A percentile compares a stretch with the other conserved stretches of the same genome.
phyloP scores from a whole-genome alignment of 75 land plant genomes.

The Adiantum capillusveneris region DNA sequence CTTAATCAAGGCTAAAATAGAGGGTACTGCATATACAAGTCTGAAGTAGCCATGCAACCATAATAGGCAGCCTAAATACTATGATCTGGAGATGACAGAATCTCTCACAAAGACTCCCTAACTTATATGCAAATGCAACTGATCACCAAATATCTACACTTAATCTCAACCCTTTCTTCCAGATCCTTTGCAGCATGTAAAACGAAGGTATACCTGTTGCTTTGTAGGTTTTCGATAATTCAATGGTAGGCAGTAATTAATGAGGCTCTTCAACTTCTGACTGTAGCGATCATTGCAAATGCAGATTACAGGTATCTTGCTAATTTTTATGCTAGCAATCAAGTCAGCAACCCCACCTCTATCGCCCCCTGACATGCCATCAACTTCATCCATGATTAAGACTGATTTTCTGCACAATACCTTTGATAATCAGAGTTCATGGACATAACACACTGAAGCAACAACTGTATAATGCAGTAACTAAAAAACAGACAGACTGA shows the following conservation, averaged over 20 bases:
- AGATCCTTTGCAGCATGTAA: neutral
- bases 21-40: too few relatives aligned
- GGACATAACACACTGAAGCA: too few relatives aligned
- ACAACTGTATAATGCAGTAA: too few relatives aligned
- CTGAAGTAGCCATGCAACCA: too few relatives aligned
- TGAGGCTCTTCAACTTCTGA: constrained; percentile 86
- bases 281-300: constrained; percentile 98
- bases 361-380: constrained; percentile 99
- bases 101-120: too few relatives aligned
- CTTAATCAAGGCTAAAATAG: too few relatives aligned
- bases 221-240: constrained; percentile 89
- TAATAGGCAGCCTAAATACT: too few relatives aligned
- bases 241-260: constrained; percentile 78
- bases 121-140: too few relatives aligned
- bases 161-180: too few relatives aligned
- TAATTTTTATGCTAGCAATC: constrained; percentile 85
- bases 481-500: too few relatives aligned
- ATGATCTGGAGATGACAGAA: too few relatives aligned
- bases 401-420: constrained; percentile 54
- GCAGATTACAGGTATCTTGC: constrained; percentile 93
- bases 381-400: constrained; percentile 98
- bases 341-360: constrained; percentile 96
- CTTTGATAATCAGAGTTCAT: neutral
- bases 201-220: constrained; percentile 58
- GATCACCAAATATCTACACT: too few relatives aligned